Evolutionary conservation across 2,329 filamentous ascomycete species (phyloP).

Genomic region (Trichoderma sp.): DNA sequence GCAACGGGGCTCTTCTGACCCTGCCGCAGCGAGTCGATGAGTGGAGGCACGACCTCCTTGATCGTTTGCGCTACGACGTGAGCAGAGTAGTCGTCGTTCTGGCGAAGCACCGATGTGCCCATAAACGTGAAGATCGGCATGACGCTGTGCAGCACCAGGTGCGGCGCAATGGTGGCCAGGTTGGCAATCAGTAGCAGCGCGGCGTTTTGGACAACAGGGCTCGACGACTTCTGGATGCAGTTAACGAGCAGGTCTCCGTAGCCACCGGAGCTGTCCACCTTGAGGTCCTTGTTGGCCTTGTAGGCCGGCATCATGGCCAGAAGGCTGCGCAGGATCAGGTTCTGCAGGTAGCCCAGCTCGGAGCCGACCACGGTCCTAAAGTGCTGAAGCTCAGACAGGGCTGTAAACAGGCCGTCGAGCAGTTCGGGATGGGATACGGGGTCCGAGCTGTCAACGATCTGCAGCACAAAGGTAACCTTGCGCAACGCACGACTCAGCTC

Average conservation of each 20-base stretch:
- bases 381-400: conserved; percentile 84
- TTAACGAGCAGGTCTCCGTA: conserved; percentile 90
- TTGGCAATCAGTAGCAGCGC: conserved; percentile 86
- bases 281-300: conserved; percentile 61
- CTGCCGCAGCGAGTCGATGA: conserved; percentile 82
- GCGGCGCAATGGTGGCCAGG: conserved; percentile 83
- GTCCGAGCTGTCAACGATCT: conserved; percentile 80
- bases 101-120: conserved; percentile 85
- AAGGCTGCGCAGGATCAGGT: conserved; percentile 78
- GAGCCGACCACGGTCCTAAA: conserved; percentile 80
- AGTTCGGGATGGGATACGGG: conserved; percentile 76
- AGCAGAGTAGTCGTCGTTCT: conserved; percentile 95
- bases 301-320: conserved; percentile 80
- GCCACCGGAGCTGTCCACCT: conserved; percentile 76
- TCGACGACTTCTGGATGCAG: conserved; percentile 88
- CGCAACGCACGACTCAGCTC: conserved; percentile 70
- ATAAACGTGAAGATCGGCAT: conserved; percentile 99
- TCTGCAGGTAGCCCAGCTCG: conserved; percentile 87
- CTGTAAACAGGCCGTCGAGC: conserved; percentile 76
- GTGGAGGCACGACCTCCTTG: conserved; percentile 86
- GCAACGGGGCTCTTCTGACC: conserved; percentile 76
- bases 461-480: conserved; percentile 82
- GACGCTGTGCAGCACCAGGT: conserved; percentile 90
- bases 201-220: conserved; percentile 89
- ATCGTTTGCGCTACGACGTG: conserved; percentile 96